A percentile compares a stretch with the other conserved stretches of the same genome.
phyloP scores from a whole-genome alignment of 305 asterid genomes.

The Galium porrigens region DNA sequence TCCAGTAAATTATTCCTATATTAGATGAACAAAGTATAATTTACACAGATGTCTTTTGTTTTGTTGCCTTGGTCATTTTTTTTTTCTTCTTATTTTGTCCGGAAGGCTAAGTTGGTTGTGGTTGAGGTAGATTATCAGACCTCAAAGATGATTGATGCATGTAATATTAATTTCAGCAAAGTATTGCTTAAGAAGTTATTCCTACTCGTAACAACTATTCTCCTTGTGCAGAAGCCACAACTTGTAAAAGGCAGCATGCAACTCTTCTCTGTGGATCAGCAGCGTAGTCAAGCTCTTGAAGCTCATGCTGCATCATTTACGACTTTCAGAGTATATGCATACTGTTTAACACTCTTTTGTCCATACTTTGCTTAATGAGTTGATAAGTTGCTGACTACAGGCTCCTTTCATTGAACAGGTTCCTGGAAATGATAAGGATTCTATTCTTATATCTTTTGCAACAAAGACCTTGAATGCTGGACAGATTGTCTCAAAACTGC shows the following conservation, averaged over 20 bases:
- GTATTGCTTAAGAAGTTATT: neutral
- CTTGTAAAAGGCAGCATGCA: conserved; percentile 98
- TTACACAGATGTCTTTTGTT: neutral
- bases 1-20: neutral
- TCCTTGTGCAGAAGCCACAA: conserved; percentile 64
- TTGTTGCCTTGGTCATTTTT: neutral
- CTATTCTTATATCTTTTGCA: conserved; percentile 84
- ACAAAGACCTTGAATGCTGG: conserved; percentile 73
- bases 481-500: conserved; percentile 74
- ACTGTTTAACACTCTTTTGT: conserved; percentile 10
- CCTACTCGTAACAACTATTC: neutral
- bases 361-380: neutral
- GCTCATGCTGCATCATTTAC: conserved; percentile 99
- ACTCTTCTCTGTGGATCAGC: conserved; percentile 91
- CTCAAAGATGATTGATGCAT: neutral
- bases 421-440: conserved; percentile 74
- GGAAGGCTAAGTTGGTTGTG: neutral
- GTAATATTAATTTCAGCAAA: neutral
- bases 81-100: neutral
- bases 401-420: conserved; percentile 34
- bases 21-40: neutral
- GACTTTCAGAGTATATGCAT: conserved; percentile 47
- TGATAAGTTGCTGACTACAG: conserved; percentile 7
- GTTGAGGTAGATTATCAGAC: neutral
- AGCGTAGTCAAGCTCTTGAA: conserved; percentile 97